Base-by-base conservation (phyloP, 345 rosid species). In the Eutrema yunnanense region DNA sequence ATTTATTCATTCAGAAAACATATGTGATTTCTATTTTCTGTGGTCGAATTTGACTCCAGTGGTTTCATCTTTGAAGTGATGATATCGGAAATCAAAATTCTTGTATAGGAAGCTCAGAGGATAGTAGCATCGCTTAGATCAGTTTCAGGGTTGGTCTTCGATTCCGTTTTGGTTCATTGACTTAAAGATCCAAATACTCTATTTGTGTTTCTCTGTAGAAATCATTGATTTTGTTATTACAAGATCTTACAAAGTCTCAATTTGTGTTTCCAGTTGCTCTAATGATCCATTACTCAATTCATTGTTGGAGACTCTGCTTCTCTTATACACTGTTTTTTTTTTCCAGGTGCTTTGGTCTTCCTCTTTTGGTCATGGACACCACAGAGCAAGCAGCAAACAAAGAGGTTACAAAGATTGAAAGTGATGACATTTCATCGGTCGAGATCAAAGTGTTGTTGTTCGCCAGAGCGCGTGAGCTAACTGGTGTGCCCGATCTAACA, bases 401-500 rank as follows among this genome's bases (percentile, higher is more conserved):
- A 62, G 71, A 47, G 16, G 9, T 30, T 40, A 34, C 69, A 71
- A 61, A 74, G 78, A 7, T 44, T 6, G 51, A 22, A 3, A 73
- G n/a, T 44, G 65, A 75, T 19, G 79, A 72, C 30, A 54, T 8
- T 44, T 71, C 87, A 5, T 74, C 61, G 4, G 75, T 92, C 3
- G 79, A 71, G 54, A 78, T 89, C 73, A 92, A 85, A 80, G 96
- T 92, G 40, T 70, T 95, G 71, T 86, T 95, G 77, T 95, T 92
- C 8, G 96, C 96, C 1, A 82, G 92, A 78, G 96, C 98, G 44
- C 92, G 96, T 9, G 97, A 90, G 67, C 66, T 95, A 60, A 85
- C 96, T 1, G 89, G 96, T 3, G 57, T 86, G 46, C 46, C 83
- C 4, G 96, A 87, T 43, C 44, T 83, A 73, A 73, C 64, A 4